Conservation (phyloP, 352 stramenopile genomes). For the Globisporangium cederbergense region DNA sequence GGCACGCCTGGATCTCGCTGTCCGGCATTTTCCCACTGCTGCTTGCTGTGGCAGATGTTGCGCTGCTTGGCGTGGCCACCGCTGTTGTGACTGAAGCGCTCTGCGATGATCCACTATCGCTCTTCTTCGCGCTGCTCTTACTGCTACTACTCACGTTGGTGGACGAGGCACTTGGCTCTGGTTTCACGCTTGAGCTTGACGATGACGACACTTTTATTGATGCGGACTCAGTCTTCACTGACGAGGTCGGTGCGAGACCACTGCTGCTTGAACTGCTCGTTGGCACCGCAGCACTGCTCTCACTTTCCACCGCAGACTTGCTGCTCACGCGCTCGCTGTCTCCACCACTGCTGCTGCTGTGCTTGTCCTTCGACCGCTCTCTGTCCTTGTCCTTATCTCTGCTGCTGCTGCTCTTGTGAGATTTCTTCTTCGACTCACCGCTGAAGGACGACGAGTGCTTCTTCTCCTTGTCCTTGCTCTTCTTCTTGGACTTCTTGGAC, state of each 20-base stretch:
- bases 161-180: background rate
- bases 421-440: constrained; percentile 41
- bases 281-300: constrained; percentile 4
- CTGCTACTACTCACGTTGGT: background rate
- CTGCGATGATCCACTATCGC: background rate
- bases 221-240: background rate
- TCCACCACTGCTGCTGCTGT: constrained; percentile 11
- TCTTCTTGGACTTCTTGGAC: constrained; percentile 72
- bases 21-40: constrained; percentile 51
- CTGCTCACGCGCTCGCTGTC: background rate
- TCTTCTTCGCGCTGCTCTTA: background rate
- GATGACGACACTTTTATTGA: constrained; percentile 2
- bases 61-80: background rate
- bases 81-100: background rate
- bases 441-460: constrained; percentile 21
- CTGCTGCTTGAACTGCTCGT: constrained; percentile 13
- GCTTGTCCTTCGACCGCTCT: constrained; percentile 22
- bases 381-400: constrained; percentile 20
- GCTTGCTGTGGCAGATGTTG: background rate
- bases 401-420: constrained; percentile 30
- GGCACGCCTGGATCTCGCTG: constrained; percentile 45
- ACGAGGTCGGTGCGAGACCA: background rate
- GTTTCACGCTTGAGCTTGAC: constrained; percentile 4
- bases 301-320: background rate
- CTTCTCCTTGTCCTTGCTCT: constrained; percentile 39